Evolutionary conservation across 129 eudicot genomes (phyloP), one percentile per base, ranked within the genome.

Genomic region (Tagetes erecta): DNA sequence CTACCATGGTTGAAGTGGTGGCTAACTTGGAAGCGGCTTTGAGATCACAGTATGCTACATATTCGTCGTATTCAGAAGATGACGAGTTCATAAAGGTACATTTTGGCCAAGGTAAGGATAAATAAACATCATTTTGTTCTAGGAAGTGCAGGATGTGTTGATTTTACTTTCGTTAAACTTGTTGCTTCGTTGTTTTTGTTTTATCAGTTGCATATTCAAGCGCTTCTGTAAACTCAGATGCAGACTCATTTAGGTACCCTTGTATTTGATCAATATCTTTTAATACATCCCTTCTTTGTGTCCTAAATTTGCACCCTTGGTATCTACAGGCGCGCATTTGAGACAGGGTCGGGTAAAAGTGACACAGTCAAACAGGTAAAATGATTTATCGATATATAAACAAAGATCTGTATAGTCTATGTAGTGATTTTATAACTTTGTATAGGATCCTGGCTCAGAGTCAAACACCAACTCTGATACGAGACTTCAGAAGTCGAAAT

Each of bases 1-100:
- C 68, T 12, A 39, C 68, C 13, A 63, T 63, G 68, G 68, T 37
- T 42, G 68, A 63, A 63, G 68, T 63, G 37, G 68, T 63, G 30
- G 68, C 68, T 3, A 63, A 63, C 3, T 31, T 63, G 10, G 68
- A 63, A 63, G 47, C 47, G 12, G 68, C 46, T 63, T 63, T 38
- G 68, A 35, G 11, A 63, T 38, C 31, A 63, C 68, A 63, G 38
- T 36, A 13, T 63, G 5, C 68, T 13, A 6, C 37, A 12, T 37
- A 63, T 63, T 63, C 68, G 37, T 63, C 68, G 37, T 1, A 2
- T 49, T 49, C 53, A 6, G 46, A 12, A 0, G 10, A 13, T 11
- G 68, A 63, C 38, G 68, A 63, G 12, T 63, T 63, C 46, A 38
- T 63, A n/a, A 63, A 4, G 46, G 13, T 63, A 37, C 4, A 37